Evolutionary conservation across 768 basidiomycete species (phyloP), one percentile per base, ranked within the genome.

Genomic region (Candolleomyces eurysporus): DNA sequence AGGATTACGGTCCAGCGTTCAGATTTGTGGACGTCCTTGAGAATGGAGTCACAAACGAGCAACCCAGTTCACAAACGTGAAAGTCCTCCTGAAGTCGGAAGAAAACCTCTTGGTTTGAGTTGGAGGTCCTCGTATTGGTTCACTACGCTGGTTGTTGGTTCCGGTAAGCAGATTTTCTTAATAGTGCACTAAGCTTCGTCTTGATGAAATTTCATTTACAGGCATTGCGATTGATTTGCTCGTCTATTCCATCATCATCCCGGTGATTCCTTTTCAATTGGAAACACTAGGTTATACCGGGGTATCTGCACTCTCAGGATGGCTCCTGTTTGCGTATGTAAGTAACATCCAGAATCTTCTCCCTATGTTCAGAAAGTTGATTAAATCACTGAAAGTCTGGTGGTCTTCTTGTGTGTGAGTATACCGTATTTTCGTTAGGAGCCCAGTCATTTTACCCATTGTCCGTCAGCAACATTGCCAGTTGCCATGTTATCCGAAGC

Each of bases 211-310:
- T 49, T 6, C 26, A 36, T 10, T 43, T 59, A 26, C 54, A 56
- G 55, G 61, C 21, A 51, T 49, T 46, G 73, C 74, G 14, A 81
- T 80, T 1, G 87, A 88, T 68, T 65, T 85, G 0, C 69, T 87
- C n/a, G 81, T 84, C 10, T 88, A 87, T 65, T 83, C 85, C 4
- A 75, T 84, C 30, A 82, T 87, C 60, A 81, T 87, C 36, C 86
- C 87, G 9, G 84, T 87, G 32, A 77, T 87, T 60, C 86, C 87
- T 1, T 88, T 87, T 66, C 85, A 84, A 39, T 79, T 88, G 22
- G 79, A 86, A 65, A 68, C 60, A 5, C 75, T 87, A 51, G 71
- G 76, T 0, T 83, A 82, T 60, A 66, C 68, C 8, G 58, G 72
- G 11, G 78, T 85, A 22, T 86, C 85, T 39, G 74, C 77, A 2